Base-by-base conservation (phyloP, 495 filamentous ascomycete genomes). In the Penicillium macrosclerotiorum region DNA sequence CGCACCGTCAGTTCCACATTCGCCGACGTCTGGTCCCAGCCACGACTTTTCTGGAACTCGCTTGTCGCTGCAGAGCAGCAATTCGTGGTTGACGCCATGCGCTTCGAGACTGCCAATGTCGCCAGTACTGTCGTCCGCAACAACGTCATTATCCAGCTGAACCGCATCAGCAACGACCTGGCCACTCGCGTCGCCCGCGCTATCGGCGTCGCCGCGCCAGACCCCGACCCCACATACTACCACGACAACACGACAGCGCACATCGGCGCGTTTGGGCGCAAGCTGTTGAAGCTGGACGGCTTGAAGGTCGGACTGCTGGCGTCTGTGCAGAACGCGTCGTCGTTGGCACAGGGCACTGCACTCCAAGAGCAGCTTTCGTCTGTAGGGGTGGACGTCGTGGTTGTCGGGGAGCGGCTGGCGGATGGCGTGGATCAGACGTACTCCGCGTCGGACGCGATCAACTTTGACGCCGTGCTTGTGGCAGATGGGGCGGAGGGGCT, bases 31-130 rank as follows among this genome's bases (percentile, higher is more conserved):
- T 92, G 85, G 84, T 80, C 80, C 3, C 87, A 91, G 56, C 78
- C 85, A 0, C 79, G 87, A 2, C 73, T 90, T 6, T 86, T 90
- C 68, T 89, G 76, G 75, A 88, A 89, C 77, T 89, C 85, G 1
- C 77, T 91, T 33, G 60, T 76, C 5, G 71, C 78, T 6, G 76
- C 78, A 0, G 87, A 90, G 55, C 78, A 89, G 59, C 87, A 91
- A 58, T 84, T 89, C 63, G 59, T 89, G 45, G 74, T 91, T 64
- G 85, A 91, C 65, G 86, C 84, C 1, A 80, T 89, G 45, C 83
- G 87, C 20, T 91, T 90, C 64, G 86, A 91, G 62, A 68, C 74
- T 5, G 74, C 78, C 6, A 77, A 85, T 29, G 49, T 89, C 31
- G 62, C 72, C 43, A 83, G 77, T 37, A 34, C 52, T 1, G 51